Evolutionary conservation across 805 yeast genomes (phyloP).

Genomic region (Wickerhamiella shivajii): DNA sequence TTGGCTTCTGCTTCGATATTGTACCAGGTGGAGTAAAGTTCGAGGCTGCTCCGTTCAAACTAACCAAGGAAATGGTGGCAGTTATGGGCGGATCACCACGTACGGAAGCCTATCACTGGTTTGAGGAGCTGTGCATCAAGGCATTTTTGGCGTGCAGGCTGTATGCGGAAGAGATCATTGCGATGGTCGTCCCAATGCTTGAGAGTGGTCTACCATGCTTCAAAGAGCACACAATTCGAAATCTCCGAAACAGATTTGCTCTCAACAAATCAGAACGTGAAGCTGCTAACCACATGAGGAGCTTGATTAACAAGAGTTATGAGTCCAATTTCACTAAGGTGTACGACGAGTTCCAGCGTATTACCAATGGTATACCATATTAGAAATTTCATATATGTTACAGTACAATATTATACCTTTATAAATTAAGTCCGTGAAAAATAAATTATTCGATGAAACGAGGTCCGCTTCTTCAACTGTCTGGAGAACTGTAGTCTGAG

Average conservation of each 20-base stretch:
- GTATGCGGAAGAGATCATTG: constrained; percentile 68
- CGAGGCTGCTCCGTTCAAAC: constrained; percentile 95
- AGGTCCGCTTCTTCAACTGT: not conserved
- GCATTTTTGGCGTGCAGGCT: constrained; percentile 83
- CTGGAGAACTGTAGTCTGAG: not conserved
- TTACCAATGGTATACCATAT: constrained; percentile 95
- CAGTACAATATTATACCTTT: not conserved
- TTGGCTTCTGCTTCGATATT: constrained; percentile 96
- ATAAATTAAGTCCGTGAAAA: not conserved
- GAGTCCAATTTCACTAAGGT: constrained; percentile 87
- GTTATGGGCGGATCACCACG: constrained; percentile 85
- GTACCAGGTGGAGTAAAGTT: constrained; percentile 98
- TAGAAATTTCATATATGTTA: constrained; percentile 21
- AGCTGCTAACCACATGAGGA: constrained; percentile 64
- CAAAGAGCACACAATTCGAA: constrained; percentile 71
- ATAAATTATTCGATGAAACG: constrained; percentile 5
- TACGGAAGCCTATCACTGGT: constrained; percentile 83
- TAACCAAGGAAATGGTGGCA: constrained; percentile 89
- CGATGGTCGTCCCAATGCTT: constrained; percentile 82
- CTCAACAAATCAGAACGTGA: constrained; percentile 70
- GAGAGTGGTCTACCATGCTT: constrained; percentile 94
- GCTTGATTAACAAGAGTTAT: constrained; percentile 61
- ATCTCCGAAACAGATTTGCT: constrained; percentile 63
- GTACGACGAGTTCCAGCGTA: constrained; percentile 91
- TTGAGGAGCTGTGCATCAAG: constrained; percentile 88